A percentile compares a stretch with the other conserved stretches of the same genome.
Conservation (phyloP, 169 alveolate species). For the Amoebophrya sp. region DNA sequence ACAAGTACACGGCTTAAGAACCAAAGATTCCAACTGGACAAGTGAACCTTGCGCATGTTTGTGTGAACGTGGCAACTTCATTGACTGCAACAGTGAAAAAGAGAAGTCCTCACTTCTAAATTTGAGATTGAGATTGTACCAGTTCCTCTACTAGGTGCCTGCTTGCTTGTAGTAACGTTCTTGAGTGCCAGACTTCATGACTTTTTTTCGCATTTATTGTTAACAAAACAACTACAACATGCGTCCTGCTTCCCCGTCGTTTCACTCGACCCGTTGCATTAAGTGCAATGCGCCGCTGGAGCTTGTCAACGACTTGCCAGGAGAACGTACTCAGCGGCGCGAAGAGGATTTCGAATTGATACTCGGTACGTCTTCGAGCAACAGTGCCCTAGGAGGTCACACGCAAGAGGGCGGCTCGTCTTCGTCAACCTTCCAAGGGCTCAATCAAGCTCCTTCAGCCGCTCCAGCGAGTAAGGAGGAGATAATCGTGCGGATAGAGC, state of each 20-base stretch:
- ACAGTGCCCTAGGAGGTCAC: background rate
- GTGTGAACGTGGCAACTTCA: no score
- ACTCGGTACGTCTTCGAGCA: background rate
- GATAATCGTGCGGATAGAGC: background rate
- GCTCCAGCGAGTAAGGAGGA: background rate
- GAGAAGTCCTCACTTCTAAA: no score
- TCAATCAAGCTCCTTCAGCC: background rate
- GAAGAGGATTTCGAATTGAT: background rate
- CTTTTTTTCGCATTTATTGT: no score
- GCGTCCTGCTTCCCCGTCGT: background rate
- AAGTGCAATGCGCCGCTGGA: background rate
- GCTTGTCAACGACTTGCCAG: background rate
- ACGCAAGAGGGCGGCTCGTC: background rate
- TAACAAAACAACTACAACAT: no score
- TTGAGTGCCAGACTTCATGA: no score
- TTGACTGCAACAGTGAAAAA: no score
- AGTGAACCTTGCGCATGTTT: no score
- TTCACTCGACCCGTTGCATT: background rate
- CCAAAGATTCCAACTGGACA: no score
- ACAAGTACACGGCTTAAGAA: no score
- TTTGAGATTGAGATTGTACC: no score
- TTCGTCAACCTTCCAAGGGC: background rate
- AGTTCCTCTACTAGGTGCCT: no score
- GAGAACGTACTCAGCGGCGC: background rate
- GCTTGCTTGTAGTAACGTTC: no score